phyloP scores from a whole-genome alignment of 345 rosid genomes.

The Eucalyptus virginea region DNA sequence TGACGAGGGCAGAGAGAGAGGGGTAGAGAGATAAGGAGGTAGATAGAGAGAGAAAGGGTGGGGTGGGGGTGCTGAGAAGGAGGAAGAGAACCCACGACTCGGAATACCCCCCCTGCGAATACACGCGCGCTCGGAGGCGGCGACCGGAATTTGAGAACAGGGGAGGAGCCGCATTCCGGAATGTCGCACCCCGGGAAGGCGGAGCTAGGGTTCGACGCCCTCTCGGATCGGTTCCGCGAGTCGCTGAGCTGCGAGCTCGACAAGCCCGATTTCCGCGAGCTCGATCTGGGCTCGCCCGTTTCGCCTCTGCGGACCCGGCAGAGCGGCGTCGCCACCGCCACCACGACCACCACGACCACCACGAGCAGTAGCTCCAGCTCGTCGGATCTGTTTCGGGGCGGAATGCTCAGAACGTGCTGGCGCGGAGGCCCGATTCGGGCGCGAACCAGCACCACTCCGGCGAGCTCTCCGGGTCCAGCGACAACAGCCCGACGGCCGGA shows the following conservation, averaged over 20 bases:
- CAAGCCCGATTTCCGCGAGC: conserved; percentile 70
- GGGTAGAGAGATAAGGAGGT: not conserved
- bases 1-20: not conserved
- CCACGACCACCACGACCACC: conserved; percentile 8
- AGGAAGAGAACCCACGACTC: not conserved
- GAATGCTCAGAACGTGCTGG: conserved; percentile 6
- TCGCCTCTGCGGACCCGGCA: conserved; percentile 63
- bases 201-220: conserved; percentile 17
- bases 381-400: conserved; percentile 69
- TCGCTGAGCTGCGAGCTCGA: conserved; percentile 46
- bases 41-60: not conserved
- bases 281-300: conserved; percentile 86
- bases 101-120: not conserved
- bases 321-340: conserved; percentile 6
- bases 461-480: conserved; percentile 41
- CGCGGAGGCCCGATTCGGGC: conserved; percentile 30
- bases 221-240: conserved; percentile 33
- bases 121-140: not conserved
- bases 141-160: not conserved
- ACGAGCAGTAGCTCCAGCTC: conserved; percentile 70
- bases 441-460: conserved; percentile 39
- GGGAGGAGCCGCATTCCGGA: not conserved
- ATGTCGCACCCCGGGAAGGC: conserved; percentile 64
- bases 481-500: conserved; percentile 40
- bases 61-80: not conserved